Conservation (phyloP, 139 green algal genomes). For the Zygnema cylindricum region DNA sequence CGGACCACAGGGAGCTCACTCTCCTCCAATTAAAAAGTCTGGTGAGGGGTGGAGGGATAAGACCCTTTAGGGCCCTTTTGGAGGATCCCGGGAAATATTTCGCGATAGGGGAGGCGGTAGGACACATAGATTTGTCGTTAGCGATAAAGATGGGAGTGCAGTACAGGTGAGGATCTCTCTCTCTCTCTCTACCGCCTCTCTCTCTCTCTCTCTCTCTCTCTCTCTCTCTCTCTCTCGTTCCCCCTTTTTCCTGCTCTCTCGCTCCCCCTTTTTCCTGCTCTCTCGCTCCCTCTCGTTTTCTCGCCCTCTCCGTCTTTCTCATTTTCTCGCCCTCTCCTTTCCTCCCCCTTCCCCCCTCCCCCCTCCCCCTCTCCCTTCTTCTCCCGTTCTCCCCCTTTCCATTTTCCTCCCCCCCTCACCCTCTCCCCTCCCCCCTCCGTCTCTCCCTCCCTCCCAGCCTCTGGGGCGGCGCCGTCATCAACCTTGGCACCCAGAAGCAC, state of each 20-base stretch:
- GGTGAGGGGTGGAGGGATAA: slow-evolving; percentile 21
- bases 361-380: not conserved
- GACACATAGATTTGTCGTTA: slow-evolving; percentile 53
- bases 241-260: too few relatives aligned
- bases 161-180: slow-evolving; percentile 46
- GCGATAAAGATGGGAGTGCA: slow-evolving; percentile 62
- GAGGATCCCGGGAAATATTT: slow-evolving; percentile 55
- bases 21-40: slow-evolving; percentile 38
- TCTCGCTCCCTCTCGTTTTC: too few relatives aligned
- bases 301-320: too few relatives aligned
- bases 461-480: slow-evolving; percentile 46
- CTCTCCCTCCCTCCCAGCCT: too few relatives aligned
- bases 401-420: too few relatives aligned
- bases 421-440: too few relatives aligned
- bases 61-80: slow-evolving; percentile 13
- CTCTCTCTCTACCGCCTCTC: too few relatives aligned
- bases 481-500: slow-evolving; percentile 57
- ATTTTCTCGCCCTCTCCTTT: too few relatives aligned
- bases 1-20: slow-evolving; percentile 47
- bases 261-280: too few relatives aligned
- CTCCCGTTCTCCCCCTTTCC: not conserved
- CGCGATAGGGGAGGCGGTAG: slow-evolving; percentile 43
- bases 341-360: not conserved
- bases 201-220: not conserved
- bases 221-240: not conserved